Evolutionary conservation across 2,329 filamentous ascomycete species (phyloP), one percentile per base, ranked within the genome.

Genomic region (Microsporum canis): DNA sequence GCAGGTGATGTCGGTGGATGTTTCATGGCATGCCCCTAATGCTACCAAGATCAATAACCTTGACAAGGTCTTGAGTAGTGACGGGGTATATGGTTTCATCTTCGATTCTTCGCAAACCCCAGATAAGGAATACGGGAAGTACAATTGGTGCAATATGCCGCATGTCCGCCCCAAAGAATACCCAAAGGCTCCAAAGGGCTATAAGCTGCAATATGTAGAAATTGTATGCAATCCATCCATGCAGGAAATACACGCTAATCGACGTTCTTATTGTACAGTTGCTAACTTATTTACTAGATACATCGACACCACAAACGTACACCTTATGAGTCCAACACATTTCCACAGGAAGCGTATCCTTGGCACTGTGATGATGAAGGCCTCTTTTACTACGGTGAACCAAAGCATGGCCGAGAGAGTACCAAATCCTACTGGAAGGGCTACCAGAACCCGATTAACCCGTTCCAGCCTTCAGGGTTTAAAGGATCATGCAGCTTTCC

Each of bases 141-240:
- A 91, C 73, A 90, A 92, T 71, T 92, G 80, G 79, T 94, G 89
- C 73, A 91, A 94, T 69, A 94, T 94, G 88, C 89, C 89, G 0
- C 89, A 92, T 74, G 86, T 88, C n/a, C 80, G 88, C 36, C 75
- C 71, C 27, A 72, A 73, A 12, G 87, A 89, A 68, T 94, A 94
- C 69, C 71, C 79, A 12, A 78, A 73, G 63, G 76, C 81, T 0
- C 67, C 75, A 0, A 65, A 73, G 0, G 81, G 80, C n/a, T 90
- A 83, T 69, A 77, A 84, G 66, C 75, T 94, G 58, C 75, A 81
- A 67, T 92, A 91, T 70, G 88, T 92, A 5, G 88, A 92, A 74
- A 76, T 91, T 67, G 84, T 88, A 73, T 72, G 80, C 76, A 41
- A 58, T 7, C n/a, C n/a, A n/a, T 39, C 47, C n/a, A 31, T 23